Conservation (phyloP, 202 grass and related monocot species). For the Musa balbisiana region DNA sequence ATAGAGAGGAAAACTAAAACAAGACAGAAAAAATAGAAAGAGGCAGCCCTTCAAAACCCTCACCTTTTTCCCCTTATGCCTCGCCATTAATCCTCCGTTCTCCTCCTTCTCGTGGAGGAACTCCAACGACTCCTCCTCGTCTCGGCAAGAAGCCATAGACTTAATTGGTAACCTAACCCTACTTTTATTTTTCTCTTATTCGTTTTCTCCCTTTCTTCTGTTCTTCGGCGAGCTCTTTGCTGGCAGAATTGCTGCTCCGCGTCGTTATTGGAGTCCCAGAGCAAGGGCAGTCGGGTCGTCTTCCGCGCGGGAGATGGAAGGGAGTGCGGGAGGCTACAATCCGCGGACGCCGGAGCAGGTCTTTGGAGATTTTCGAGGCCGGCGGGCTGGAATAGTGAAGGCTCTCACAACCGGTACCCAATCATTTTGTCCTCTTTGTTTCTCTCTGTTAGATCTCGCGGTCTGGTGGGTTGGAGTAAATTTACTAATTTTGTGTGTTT, state of each 20-base stretch:
- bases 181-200: not conserved
- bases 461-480: no score
- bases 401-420: conserved; percentile 72
- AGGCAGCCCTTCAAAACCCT: conserved; percentile 27
- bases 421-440: not conserved
- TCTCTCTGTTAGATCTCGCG: not conserved
- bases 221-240: not conserved
- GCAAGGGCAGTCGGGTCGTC: no score
- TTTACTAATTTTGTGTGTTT: no score
- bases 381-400: conserved; percentile 83
- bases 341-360: conserved; percentile 85
- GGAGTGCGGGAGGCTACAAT: conserved; percentile 22
- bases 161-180: not conserved
- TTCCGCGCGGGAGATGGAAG: conserved; percentile 36
- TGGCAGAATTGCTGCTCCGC: not conserved
- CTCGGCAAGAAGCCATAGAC: not conserved
- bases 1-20: not conserved
- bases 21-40: not conserved
- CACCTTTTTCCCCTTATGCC: not conserved
- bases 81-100: not conserved
- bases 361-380: conserved; percentile 85
- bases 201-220: not conserved
- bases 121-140: not conserved
- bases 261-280: not conserved
- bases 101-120: no score